phyloP scores from a whole-genome alignment of 768 basidiomycete genomes.

The Boletus subparvulus region DNA sequence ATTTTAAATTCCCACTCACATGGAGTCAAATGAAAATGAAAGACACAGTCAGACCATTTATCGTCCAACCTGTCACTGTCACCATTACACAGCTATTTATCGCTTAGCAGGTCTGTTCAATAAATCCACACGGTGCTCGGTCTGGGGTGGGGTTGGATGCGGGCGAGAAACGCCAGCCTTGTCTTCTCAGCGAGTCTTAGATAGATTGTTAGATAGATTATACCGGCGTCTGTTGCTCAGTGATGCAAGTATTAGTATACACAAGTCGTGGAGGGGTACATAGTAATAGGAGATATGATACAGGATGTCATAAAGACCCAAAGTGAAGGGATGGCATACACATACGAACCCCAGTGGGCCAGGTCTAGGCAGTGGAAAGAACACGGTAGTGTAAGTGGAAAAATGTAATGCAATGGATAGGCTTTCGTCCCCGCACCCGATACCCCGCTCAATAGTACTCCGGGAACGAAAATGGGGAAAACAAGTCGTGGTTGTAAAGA shows the following conservation, averaged over 20 bases:
- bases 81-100: not conserved
- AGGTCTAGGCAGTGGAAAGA: constrained; percentile 1
- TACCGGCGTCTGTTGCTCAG: not conserved
- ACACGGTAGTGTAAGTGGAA: not conserved
- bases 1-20: not conserved
- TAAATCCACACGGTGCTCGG: not conserved
- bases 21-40: not conserved
- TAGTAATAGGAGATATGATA: constrained; percentile 4
- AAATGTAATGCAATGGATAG: not conserved
- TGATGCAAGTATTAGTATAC: not conserved
- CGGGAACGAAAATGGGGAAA: constrained; percentile 19
- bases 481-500: constrained; percentile 27
- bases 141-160: not conserved
- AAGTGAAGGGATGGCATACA: constrained; percentile 1
- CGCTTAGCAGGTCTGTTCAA: not conserved
- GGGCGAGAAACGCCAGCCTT: not conserved
- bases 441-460: constrained; percentile 15
- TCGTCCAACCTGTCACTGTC: too few species aligned
- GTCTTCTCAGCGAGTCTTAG: not conserved
- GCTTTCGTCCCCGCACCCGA: not conserved
- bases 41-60: not conserved
- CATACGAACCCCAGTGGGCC: not conserved
- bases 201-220: not conserved
- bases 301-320: not conserved
- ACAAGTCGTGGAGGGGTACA: not conserved